Evolutionary conservation across 2,329 filamentous ascomycete species (phyloP).

Genomic region (Penicillium sp.): DNA sequence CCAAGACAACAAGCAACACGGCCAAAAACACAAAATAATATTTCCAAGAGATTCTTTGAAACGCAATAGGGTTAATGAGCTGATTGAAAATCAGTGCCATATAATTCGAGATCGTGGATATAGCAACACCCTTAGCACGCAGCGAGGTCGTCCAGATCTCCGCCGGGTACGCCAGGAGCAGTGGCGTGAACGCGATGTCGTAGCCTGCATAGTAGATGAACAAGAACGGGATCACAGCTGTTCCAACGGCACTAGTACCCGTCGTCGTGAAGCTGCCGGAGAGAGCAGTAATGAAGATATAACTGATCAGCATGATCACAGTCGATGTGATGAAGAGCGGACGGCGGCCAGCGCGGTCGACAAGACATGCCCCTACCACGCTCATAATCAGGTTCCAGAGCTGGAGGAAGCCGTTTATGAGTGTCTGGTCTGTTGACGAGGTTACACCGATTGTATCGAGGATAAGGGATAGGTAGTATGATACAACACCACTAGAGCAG

Average conservation of each 20-base stretch:
- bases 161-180: conserved; percentile 17
- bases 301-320: conserved; percentile 14
- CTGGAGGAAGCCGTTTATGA: conserved; percentile 13
- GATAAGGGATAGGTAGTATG: conserved; percentile 11
- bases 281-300: conserved; percentile 19
- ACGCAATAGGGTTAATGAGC: conserved; percentile 4
- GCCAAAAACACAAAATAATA: conserved; percentile 3
- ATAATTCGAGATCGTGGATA: conserved; percentile 12
- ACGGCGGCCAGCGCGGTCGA: conserved; percentile 9
- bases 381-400: conserved; percentile 15
- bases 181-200: conserved; percentile 19
- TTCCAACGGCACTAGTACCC: conserved; percentile 11
- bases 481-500: conserved; percentile 6
- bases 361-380: conserved; percentile 8
- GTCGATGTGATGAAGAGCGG: conserved; percentile 11
- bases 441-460: conserved; percentile 11
- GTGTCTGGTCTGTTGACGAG: conserved; percentile 7
- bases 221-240: conserved; percentile 23
- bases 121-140: conserved; percentile 20
- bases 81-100: conserved; percentile 1
- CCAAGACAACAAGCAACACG: background rate
- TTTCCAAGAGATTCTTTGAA: conserved; percentile 4
- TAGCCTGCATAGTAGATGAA: conserved; percentile 25
- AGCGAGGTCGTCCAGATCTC: conserved; percentile 23
- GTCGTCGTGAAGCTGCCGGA: conserved; percentile 18